Evolutionary conservation across 768 basidiomycete species (phyloP), one percentile per base, ranked within the genome.

Genomic region (Phanerochaete carnosa): DNA sequence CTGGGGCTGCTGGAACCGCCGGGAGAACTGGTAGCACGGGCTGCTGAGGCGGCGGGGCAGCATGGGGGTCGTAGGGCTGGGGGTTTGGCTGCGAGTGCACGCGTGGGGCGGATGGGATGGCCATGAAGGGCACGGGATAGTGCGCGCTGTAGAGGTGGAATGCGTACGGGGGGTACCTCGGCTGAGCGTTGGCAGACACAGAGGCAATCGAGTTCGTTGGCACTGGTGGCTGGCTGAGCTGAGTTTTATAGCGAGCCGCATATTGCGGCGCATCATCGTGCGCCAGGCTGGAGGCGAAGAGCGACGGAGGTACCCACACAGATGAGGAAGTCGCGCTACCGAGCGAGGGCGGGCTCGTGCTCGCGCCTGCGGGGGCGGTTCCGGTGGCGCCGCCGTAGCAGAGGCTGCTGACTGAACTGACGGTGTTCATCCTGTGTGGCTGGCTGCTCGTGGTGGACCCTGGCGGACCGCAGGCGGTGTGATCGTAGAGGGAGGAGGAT

Each of bases 241-340:
- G 29, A 64, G 52, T n/a, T 46, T 64, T 68, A 66, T 62, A 58
- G 16, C 45, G 29, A 33, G 45, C 13, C 25, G 32, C 19, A n/a
- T 25, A 19, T 58, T 62, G 45, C 61, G 57, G 54, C 23, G 62
- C 39, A 53, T 43, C 49, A 45, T 57, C 45, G 39, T 58, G 47
- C 7, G 39, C 32, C 37, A 55, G 55, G 59, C 15, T 33, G 57
- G 51, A 43, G 55, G 47, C 51, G 62, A 60, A 66, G 32, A 46
- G n/a, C 29, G 58, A 39, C 32, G 58, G 63, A 25, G 60, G 62
- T 19, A 26, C 35, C 26, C 45, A 32, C 55, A 37, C 25, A 22
- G 66, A 58, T 32, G 58, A 55, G 64, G 69, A 29, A 69, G 56
- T 55, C 37, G 62, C 50, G 58, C 66, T 62, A 58, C 67, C 64